Conservation (phyloP, 2,329 filamentous ascomycete species). For the Cryphonectria naterciae region DNA sequence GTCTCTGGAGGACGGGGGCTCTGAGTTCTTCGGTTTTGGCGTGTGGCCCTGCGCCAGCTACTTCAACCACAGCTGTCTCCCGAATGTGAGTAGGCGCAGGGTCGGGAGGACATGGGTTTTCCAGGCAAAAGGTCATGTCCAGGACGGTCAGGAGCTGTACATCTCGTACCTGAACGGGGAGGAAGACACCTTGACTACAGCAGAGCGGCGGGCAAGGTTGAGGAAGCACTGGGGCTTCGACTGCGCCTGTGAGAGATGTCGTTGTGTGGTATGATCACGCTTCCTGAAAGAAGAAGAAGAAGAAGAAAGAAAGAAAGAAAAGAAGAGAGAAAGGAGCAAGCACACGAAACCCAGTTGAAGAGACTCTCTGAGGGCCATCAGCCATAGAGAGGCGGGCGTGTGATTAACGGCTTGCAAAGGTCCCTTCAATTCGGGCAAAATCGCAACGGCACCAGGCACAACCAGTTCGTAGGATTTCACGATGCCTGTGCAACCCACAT, state of each 20-base stretch:
- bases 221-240: conserved; percentile 26
- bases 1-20: conserved; percentile 26
- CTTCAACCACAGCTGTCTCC: conserved; percentile 28
- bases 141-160: conserved; percentile 18
- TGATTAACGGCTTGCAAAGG: too few relatives aligned
- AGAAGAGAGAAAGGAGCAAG: too few relatives aligned
- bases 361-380: too few relatives aligned
- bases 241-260: conserved; percentile 22
- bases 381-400: too few relatives aligned
- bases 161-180: conserved; percentile 28
- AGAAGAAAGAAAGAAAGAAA: too few relatives aligned
- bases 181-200: conserved; percentile 5
- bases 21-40: conserved; percentile 28
- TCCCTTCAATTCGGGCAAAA: too few relatives aligned
- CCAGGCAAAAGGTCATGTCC: conserved; percentile 8
- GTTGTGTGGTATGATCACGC: neutral
- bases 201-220: conserved; percentile 22
- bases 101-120: conserved; percentile 25
- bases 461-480: neutral
- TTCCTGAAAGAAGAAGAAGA: too few relatives aligned
- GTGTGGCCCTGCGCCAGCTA: conserved; percentile 27
- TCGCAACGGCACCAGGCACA: neutral
- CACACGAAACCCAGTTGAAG: too few relatives aligned
- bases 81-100: conserved; percentile 21
- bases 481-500: neutral